Evolutionary conservation across 306 rosid genomes (phyloP), one percentile per base, ranked within the genome.

Genomic region (Vigna angularis): DNA sequence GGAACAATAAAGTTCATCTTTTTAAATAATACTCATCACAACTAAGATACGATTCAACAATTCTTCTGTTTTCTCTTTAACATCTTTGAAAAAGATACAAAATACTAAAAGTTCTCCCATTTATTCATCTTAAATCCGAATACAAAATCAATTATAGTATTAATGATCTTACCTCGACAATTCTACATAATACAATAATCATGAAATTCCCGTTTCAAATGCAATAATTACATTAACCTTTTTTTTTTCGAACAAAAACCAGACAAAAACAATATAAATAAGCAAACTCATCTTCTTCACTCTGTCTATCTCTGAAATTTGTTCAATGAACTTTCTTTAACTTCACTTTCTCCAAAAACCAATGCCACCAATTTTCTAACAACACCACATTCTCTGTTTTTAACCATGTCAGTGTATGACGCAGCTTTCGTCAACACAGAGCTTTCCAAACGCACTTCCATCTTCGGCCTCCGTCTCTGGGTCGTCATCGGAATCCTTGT

Each of bases 391-490:
- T 3, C 61, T 5, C 50, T 50, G 26, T 68, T 32, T 68, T 0
- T 12, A 69, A 40, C 47, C 53, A 91, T 96, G 99, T 85, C 99
- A 16, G 69, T 96, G 1, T 96, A 93, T 81, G 94, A 91, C 48
- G 93, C 91, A 9, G 90, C 98, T 10, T 95, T 95, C 65, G 85
- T 96, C 50, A 82, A 91, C 78, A 81, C 97, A 5, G 78, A 91
- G 86, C 96, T 93, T 12, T 87, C 99, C 0, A 96, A 93, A 32
- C 86, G 77, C 73, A 96, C 99, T 3, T 88, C 98, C 16, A 87
- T 96, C 71, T 96, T 96, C 80, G 98, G 99, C 2, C 98, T 96
- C 44, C 93, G 88, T 17, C 86, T 96, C 3, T 96, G 99, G 99
- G 97, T 96, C 4, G 88, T 96, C 40, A 91, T 96, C 74, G 99